Evolutionary conservation across 2,329 filamentous ascomycete genomes (phyloP), one percentile per base, ranked within the genome.

Genomic region (Graphium sp.): DNA sequence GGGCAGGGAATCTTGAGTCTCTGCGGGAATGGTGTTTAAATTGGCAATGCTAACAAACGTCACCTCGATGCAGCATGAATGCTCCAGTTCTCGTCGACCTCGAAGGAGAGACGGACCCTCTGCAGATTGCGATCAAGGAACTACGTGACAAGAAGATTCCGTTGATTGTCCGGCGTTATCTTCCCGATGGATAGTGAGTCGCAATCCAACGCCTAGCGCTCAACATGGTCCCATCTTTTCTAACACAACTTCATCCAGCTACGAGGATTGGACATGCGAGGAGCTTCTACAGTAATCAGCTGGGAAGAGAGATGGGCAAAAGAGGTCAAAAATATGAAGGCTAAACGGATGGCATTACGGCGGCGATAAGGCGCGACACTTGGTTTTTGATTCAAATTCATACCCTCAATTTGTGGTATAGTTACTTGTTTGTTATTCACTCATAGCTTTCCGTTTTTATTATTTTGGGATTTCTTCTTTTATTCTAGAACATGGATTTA

Each of bases 211-310:
- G 8, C 9, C 7, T 7, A 14, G 7, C 17, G 7, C 20, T 18
- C 26, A 34, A 20, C 34, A 25, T n/a, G 10, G 13, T 12, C 26
- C 24, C 18, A 9, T 16, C 12, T 28, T 25, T 22, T 5, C 41
- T 46, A 37, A 48, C 38, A 16, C 10, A 19, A 28, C 12, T 14
- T 15, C 17, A 30, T 19, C n/a, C 40, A 87, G 80, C 60, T 95
- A 95, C 55, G 89, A 98, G 66, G 89, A 98, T 53, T 98, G 89
- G 89, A 92, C 85, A 20, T 94, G 85, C 56, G 89, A 95, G 57
- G 89, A 98, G 56, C 64, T 95, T 38, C 66, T 93, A 31, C 66
- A 71, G 51, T 72, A 51, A 45, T 11, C 10, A 22, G 10, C 20
- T 22, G n/a, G n/a, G n/a, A n/a, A n/a, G n/a, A n/a, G n/a, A n/a